Conservation (phyloP, 2,329 filamentous ascomycete species). For the Xylaria sp. region DNA sequence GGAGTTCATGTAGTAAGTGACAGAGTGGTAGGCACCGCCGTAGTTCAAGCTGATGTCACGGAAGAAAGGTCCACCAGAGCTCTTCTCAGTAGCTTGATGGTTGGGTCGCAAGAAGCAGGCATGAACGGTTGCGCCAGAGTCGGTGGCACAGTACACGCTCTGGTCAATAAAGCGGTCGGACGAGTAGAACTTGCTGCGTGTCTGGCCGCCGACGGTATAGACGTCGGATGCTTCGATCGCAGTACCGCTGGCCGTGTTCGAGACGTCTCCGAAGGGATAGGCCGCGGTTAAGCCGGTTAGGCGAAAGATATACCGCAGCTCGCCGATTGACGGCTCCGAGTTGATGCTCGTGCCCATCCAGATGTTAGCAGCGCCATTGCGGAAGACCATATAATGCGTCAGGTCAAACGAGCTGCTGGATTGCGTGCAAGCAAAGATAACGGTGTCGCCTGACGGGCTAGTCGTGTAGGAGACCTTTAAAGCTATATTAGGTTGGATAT, state of each 20-base stretch:
- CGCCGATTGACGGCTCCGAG: conserved; percentile 58
- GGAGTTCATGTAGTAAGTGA: conserved; percentile 72
- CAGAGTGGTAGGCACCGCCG: conserved; percentile 59
- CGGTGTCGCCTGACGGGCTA: conserved; percentile 57
- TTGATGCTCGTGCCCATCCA: conserved; percentile 65
- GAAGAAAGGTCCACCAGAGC: conserved; percentile 68
- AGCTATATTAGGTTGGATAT: conserved; percentile 54
- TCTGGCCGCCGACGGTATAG: conserved; percentile 64
- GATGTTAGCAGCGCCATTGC: conserved; percentile 60
- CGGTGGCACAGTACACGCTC: conserved; percentile 62
- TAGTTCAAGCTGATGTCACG: conserved; percentile 68
- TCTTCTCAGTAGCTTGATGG: conserved; percentile 63
- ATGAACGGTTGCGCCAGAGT: conserved; percentile 44
- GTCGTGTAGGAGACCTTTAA: conserved; percentile 36
- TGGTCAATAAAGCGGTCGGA: conserved; percentile 71
- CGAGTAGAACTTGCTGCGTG: conserved; percentile 71
- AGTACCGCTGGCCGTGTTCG: conserved; percentile 58
- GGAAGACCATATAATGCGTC: conserved; percentile 65
- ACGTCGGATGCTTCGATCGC: conserved; percentile 61
- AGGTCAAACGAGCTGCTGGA: conserved; percentile 56
- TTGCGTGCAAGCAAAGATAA: conserved; percentile 65
- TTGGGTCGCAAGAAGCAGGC: conserved; percentile 51
- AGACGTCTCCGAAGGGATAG: conserved; percentile 57
- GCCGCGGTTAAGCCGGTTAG: conserved; percentile 52
- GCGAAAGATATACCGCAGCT: conserved; percentile 63